Conservation (phyloP, 305 asterid species). For the Andrographis paniculata region DNA sequence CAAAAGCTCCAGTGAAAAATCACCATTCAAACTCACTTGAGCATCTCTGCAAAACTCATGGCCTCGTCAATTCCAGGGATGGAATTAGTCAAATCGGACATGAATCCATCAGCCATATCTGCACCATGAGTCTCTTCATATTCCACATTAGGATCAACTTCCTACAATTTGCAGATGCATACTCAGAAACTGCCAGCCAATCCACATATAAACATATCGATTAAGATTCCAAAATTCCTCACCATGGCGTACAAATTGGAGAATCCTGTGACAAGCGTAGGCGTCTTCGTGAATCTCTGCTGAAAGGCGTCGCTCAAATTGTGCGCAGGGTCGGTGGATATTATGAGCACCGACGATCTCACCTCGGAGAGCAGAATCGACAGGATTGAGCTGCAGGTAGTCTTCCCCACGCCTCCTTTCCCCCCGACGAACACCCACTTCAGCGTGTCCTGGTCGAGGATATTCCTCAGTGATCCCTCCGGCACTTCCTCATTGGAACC, state of each 20-base stretch:
- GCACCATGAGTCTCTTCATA: conserved; percentile 49
- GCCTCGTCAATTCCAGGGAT: conserved; percentile 99
- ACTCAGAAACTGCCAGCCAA: not conserved
- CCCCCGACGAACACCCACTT: conserved; percentile 86
- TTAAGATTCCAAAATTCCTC: conserved; percentile 9
- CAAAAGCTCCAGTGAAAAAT: too few species aligned
- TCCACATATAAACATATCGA: too few species aligned
- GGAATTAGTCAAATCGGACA: conserved; percentile 83
- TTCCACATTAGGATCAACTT: conserved; percentile 93
- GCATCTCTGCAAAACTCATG: conserved; percentile 99
- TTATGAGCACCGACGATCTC: conserved; percentile 73
- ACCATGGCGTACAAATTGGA: conserved; percentile 94
- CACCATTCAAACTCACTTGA: conserved; percentile 51
- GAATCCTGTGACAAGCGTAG: conserved; percentile 88
- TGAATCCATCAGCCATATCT: conserved; percentile 69
- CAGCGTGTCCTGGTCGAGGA: conserved; percentile 55
- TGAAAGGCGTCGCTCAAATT: conserved; percentile 97
- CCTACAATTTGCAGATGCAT: conserved; percentile 34
- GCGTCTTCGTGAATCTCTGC: conserved; percentile 80
- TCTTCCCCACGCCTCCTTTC: conserved; percentile 79
- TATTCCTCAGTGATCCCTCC: conserved; percentile 52
- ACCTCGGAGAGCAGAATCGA: conserved; percentile 49
- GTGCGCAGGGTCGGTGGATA: conserved; percentile 98
- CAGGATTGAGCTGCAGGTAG: conserved; percentile 69
- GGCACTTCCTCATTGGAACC: conserved; percentile 38